phyloP scores from a whole-genome alignment of 2,329 filamentous ascomycete species.

The Fusarium bactridioides region DNA sequence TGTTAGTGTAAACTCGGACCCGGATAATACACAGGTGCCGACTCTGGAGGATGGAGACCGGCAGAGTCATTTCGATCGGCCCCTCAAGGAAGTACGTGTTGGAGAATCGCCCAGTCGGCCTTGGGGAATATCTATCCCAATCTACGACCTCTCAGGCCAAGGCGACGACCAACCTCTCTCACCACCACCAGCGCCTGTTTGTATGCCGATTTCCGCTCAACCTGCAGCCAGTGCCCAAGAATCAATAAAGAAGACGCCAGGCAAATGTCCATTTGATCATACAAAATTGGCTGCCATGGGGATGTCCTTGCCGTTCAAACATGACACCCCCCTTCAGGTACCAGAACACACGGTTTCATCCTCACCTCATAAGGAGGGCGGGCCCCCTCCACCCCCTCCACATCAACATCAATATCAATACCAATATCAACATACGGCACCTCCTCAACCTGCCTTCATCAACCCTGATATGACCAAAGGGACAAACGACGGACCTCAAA shows the following conservation, averaged over 20 bases:
- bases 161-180: constrained; percentile 57
- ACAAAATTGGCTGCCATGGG: constrained; percentile 53
- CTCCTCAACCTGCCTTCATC: constrained; percentile 61
- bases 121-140: constrained; percentile 88
- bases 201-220: constrained; percentile 52
- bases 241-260: constrained; percentile 44
- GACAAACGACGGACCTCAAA: constrained; percentile 60
- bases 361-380: constrained; percentile 34
- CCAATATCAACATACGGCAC: constrained; percentile 15
- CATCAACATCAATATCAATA: constrained; percentile 6
- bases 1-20: constrained; percentile 65
- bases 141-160: constrained; percentile 54
- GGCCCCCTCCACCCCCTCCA: constrained; percentile 19
- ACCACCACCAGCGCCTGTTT: constrained; percentile 65
- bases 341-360: constrained; percentile 22
- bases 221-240: constrained; percentile 36
- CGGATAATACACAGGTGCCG: constrained; percentile 44
- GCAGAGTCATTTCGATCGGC: constrained; percentile 80
- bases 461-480: constrained; percentile 51
- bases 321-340: constrained; percentile 15
- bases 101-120: constrained; percentile 93
- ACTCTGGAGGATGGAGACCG: constrained; percentile 62
- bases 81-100: constrained; percentile 87
- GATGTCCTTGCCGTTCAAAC: constrained; percentile 23
- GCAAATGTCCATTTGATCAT: constrained; percentile 68